These are phyloP conservation scores for Termitomyces sp. DNA, from an alignment of 768 basidiomycete species.

Conservation along the genomic window DNA sequence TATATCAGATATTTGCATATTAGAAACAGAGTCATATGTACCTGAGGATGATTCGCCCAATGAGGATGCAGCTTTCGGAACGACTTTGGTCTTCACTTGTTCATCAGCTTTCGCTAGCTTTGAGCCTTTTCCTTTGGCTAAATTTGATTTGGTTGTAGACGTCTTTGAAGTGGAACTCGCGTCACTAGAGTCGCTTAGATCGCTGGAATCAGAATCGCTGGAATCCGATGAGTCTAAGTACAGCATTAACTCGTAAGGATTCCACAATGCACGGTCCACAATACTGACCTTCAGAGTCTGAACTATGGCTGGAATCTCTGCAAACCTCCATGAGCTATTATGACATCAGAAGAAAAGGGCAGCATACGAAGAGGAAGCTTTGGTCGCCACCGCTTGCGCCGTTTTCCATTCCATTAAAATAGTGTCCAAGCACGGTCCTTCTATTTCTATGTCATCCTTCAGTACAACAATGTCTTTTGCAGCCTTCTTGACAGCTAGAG, in stretches of 20 bases:
- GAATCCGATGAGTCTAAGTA: slow-evolving; percentile 10
- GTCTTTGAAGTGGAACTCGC: slow-evolving; percentile 25
- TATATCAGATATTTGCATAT: not conserved
- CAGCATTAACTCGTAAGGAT: not conserved
- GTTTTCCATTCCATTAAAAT: slow-evolving; percentile 67
- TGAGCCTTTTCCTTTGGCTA: slow-evolving; percentile 6
- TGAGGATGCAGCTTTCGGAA: not conserved
- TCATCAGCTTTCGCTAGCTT: slow-evolving; percentile 10
- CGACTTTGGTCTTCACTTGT: slow-evolving; percentile 1
- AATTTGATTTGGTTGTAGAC: slow-evolving; percentile 23
- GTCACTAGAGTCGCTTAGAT: slow-evolving; percentile 24
- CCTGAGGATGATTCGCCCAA: slow-evolving; percentile 16
- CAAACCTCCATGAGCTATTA: slow-evolving; percentile 5
- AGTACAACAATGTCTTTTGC: slow-evolving; percentile 60
- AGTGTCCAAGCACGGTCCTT: slow-evolving; percentile 57
- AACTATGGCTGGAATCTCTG: slow-evolving; percentile 17
- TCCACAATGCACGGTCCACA: not conserved
- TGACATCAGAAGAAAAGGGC: slow-evolving; percentile 6
- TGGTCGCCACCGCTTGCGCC: slow-evolving; percentile 22
- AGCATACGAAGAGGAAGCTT: slow-evolving; percentile 19
- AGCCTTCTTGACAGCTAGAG: slow-evolving; percentile 71
- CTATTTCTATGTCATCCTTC: slow-evolving; percentile 46
- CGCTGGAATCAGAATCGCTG: slow-evolving; percentile 23
- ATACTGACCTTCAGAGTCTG: slow-evolving; percentile 24
- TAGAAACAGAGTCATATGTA: not conserved